Conservation (phyloP, 164 flowering plant genomes). For the Umbilicus rupestris region DNA sequence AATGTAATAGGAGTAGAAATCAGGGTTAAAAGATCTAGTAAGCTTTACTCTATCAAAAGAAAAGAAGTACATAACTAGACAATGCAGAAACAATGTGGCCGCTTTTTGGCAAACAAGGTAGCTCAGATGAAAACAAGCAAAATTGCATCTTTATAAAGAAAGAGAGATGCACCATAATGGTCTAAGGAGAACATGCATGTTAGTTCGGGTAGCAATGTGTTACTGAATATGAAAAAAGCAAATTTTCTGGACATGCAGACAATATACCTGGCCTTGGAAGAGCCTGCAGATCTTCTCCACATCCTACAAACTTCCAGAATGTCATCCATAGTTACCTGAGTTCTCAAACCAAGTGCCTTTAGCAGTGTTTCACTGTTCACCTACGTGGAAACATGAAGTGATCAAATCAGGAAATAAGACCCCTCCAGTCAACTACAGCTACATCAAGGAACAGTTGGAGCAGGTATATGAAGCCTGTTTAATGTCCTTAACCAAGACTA, state of each 20-base stretch:
- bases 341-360: conserved; percentile 61
- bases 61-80: background rate
- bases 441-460: background rate
- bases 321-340: conserved; percentile 57
- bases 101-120: background rate
- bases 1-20: no score
- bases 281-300: conserved; percentile 39
- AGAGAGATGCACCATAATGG: background rate
- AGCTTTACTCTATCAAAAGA: no score
- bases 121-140: background rate
- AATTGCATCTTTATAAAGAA: conserved; percentile 6
- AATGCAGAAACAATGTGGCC: background rate
- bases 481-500: background rate
- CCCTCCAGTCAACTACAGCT: background rate
- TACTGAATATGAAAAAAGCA: background rate
- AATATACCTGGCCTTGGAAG: conserved; percentile 73
- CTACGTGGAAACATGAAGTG: conserved; percentile 24
- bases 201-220: background rate
- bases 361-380: conserved; percentile 46
- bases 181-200: background rate
- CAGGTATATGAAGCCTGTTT: background rate
- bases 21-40: no score
- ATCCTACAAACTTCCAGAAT: conserved; percentile 31
- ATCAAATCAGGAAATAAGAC: conserved; percentile 6
- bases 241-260: background rate